Base-by-base conservation (phyloP, 495 filamentous ascomycete species). In the Trichoderma gamsii region DNA sequence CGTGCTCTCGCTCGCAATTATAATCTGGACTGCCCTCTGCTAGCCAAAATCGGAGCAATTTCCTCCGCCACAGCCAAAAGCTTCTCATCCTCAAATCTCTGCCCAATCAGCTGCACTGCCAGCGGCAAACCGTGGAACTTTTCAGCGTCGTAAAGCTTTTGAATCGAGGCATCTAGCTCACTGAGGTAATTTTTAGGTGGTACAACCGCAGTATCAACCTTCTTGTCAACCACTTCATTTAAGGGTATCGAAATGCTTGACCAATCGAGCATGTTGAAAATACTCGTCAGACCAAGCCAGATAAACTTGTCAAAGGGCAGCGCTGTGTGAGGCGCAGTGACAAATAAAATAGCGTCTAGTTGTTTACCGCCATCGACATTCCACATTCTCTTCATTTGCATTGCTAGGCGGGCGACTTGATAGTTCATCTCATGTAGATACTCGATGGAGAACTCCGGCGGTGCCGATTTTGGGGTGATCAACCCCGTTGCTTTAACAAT, bases 51-150 rank as follows among this genome's bases (percentile, higher is more conserved):
- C 2, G 49, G 49, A 21, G 9, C 4, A 52, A 52, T 21, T 52
- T 52, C 49, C 8, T 52, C 49, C 21, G 49, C 49, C 21, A 52
- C 9, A 52, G 49, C n/a, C 9, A 52, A 21, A 23, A 52, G 49
- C 49, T 52, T 52, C 49, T 52, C 49, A 23, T 52, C 49, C 21
- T 52, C 49, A 52, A 52, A 52, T 23, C 49, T 21, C 21, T 52
- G 49, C 4, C 49, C 49, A 11, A 52, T 52, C 4, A 52, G 8
- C n/a, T 52, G 49, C 4, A 23, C 49, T 1, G 49, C 16, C n/a
- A 52, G 16, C n/a, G 49, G 49, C 18, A 52, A 52, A 21, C 49
- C 49, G 21, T 52, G 49, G 7, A 52, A 52, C 49, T 23, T 52
- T 23, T 52, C 49, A 11, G 49, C 49, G 5, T 52, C n/a, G 8